Evolutionary conservation across 2,329 filamentous ascomycete species (phyloP), one percentile per base, ranked within the genome.

Genomic region (Fusarium nurragi): DNA sequence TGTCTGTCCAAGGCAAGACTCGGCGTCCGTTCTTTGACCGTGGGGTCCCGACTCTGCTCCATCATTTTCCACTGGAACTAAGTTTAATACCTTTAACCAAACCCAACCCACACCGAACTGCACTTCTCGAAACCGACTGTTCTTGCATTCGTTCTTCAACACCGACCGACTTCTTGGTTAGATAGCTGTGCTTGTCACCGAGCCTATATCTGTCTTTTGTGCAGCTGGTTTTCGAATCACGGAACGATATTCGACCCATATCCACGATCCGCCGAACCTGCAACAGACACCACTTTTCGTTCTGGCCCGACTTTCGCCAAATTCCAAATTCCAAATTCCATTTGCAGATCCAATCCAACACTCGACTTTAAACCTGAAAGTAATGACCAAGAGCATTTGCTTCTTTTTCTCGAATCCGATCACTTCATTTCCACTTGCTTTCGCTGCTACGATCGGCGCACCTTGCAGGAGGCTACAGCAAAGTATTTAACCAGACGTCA

Each of bases 361-460:
- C 32, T 56, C 25, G 52, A 60, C 67, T 65, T 41, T 60, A 67
- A 64, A 60, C 50, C 58, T 54, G 50, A 64, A 58, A 70, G 69
- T 66, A 41, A 71, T 71, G 69, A 68, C 69, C 60, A 61, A 71
- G 69, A 60, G 60, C 60, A 65, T 36, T 60, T 62, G 60, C 53
- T 59, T 30, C 30, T 16, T 36, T 61, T 60, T 55, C n/a, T 43
- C 58, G 34, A 50, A 43, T 11, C 22, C 58, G 44, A 57, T 49
- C 49, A 59, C 50, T 56, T 50, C 49, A 38, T 52, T 56, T 55
- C 45, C 37, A 55, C 40, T 52, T 47, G 39, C 19, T 43, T 60
- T 50, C 52, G 57, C 66, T 66, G 68, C 68, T 50, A 43, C 62
- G 32, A 36, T 55, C 49, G 55, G 65, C 51, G 60, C 63, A 46